Conservation (phyloP, 2,329 filamentous ascomycete species). For the Colletotrichum sp. region DNA sequence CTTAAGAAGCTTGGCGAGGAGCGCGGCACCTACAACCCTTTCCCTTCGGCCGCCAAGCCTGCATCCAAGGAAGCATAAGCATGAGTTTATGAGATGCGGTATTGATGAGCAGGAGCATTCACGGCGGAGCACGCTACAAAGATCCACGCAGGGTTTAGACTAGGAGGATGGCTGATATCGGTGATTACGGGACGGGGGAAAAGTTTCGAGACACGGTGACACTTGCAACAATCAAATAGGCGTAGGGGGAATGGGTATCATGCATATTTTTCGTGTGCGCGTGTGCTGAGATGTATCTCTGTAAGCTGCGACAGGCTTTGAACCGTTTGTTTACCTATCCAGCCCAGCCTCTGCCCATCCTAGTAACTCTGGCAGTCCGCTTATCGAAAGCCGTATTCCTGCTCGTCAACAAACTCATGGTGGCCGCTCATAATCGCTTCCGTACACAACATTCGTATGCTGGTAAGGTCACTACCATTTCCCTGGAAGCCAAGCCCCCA, state of each 20-base stretch:
- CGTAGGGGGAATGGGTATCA: slow-evolving; percentile 2
- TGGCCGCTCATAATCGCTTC: not conserved
- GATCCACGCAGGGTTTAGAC: not conserved
- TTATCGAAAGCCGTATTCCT: not conserved
- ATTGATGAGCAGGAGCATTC: not conserved
- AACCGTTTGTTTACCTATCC: not conserved
- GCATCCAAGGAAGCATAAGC: slow-evolving; percentile 24
- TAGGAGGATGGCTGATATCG: not conserved
- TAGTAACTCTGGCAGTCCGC: not conserved
- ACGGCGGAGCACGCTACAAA: not conserved
- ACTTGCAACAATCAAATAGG: not conserved
- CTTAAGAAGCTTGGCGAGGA: slow-evolving; percentile 57
- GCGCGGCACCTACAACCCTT: slow-evolving; percentile 41
- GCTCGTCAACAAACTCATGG: not conserved
- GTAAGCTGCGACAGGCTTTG: not conserved
- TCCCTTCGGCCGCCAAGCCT: slow-evolving; percentile 27
- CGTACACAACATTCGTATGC: not conserved
- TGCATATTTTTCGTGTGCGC: not conserved
- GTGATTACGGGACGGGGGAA: not conserved
- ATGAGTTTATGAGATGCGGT: not conserved
- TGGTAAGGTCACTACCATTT: not conserved
- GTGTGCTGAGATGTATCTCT: not conserved
- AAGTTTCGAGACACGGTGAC: not conserved
- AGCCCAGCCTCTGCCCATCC: not conserved
- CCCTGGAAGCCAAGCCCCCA: not conserved